A percentile compares a stretch with the other conserved stretches of the same genome.
These are phyloP conservation scores for Nannochloropsis granulata DNA, from an alignment of 108 stramenopile species.

Conservation along the genomic window DNA sequence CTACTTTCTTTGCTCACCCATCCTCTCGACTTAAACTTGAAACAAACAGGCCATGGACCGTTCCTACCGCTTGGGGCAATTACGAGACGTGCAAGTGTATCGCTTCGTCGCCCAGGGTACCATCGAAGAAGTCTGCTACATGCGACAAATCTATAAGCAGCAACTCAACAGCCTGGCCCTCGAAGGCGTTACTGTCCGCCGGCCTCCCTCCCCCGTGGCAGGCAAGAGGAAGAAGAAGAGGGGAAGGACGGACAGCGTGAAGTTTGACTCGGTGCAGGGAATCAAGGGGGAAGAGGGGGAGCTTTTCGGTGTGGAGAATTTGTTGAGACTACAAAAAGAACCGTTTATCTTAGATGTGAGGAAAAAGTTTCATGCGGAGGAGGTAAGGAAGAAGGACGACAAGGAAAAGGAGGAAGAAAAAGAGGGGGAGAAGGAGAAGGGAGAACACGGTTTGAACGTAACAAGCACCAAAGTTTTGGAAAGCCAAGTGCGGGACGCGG, in stretches of 20 bases:
- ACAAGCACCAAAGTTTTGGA: not conserved
- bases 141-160: slow-evolving; percentile 80
- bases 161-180: slow-evolving; percentile 46
- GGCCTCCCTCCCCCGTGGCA: not conserved
- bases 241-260: not conserved
- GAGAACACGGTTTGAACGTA: not conserved
- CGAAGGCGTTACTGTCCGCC: slow-evolving; percentile 3
- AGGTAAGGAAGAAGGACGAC: not conserved
- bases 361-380: not conserved
- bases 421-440: not conserved
- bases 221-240: not conserved
- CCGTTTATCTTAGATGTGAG: not conserved
- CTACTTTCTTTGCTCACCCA: not conserved
- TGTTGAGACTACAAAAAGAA: slow-evolving; percentile 2
- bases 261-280: slow-evolving; percentile 24
- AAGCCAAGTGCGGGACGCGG: not conserved
- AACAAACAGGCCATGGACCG: slow-evolving; percentile 44
- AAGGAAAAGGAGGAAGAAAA: not conserved
- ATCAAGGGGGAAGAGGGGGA: slow-evolving; percentile 16
- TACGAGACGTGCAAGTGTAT: slow-evolving; percentile 55
- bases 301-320: slow-evolving; percentile 19
- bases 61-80: slow-evolving; percentile 74
- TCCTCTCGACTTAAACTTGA: not conserved
- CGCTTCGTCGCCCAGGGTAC: slow-evolving; percentile 62
- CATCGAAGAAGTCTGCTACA: slow-evolving; percentile 79